phyloP scores from a whole-genome alignment of 148 eudicot genomes.

The Gaultheria prostrata region DNA sequence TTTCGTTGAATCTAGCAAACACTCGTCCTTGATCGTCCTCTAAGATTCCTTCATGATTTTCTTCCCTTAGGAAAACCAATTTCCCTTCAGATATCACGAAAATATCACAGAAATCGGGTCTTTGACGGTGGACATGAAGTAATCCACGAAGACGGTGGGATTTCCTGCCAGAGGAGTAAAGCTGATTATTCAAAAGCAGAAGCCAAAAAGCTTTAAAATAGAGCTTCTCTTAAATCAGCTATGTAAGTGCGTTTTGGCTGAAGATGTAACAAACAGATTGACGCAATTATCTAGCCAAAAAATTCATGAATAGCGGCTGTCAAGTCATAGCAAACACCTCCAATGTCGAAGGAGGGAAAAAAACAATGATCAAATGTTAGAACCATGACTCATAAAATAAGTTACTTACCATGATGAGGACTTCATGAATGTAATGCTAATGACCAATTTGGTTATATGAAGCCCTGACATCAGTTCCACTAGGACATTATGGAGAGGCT shows the following conservation, averaged over 20 bases:
- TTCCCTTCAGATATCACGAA: constrained; percentile 53
- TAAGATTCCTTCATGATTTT: constrained; percentile 38
- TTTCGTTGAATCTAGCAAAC: constrained; percentile 43
- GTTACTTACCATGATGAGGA: constrained; percentile 54
- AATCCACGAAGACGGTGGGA: constrained; percentile 46
- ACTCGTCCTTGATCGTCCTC: constrained; percentile 57
- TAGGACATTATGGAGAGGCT: constrained; percentile 47
- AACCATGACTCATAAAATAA: not conserved
- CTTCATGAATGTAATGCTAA: constrained; percentile 52
- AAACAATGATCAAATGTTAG: not conserved
- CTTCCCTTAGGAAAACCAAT: constrained; percentile 50
- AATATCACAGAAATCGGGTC: constrained; percentile 66
- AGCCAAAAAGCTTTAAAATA: not conserved
- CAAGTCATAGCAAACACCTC: not conserved
- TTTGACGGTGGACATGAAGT: constrained; percentile 43
- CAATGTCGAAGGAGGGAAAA: not conserved
- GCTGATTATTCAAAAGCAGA: not conserved
- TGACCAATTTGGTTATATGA: constrained; percentile 58
- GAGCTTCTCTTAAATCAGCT: not conserved
- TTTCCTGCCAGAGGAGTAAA: constrained; percentile 36
- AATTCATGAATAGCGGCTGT: not conserved
- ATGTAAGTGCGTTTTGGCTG: not conserved
- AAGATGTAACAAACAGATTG: not conserved
- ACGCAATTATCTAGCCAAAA: not conserved
- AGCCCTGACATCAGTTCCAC: constrained; percentile 44